phyloP scores from a whole-genome alignment of 768 basidiomycete species.

The Leccinellum albellum region DNA sequence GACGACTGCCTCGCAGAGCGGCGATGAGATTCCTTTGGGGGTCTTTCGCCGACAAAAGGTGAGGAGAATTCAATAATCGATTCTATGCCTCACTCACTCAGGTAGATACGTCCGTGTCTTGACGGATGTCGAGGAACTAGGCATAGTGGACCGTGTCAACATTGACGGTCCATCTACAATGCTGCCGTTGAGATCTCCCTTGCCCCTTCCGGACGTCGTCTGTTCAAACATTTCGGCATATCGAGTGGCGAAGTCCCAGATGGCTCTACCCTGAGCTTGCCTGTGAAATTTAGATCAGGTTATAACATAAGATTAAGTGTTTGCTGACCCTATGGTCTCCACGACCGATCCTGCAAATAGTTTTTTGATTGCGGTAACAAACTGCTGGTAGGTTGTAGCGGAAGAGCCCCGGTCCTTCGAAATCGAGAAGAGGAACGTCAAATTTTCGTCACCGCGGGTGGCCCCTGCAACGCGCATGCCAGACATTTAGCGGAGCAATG shows the following conservation, averaged over 20 bases:
- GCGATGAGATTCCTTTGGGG: conserved; percentile 15
- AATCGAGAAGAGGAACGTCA: conserved; percentile 26
- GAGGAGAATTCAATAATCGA: background rate
- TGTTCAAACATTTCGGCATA: conserved; percentile 15
- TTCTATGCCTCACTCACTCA: conserved; percentile 18
- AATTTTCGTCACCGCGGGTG: background rate
- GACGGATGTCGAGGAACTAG: conserved; percentile 17
- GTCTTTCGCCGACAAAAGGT: conserved; percentile 9
- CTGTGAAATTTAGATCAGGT: conserved; percentile 10
- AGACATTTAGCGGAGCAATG: background rate
- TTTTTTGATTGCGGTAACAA: conserved; percentile 14
- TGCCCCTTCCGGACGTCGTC: background rate
- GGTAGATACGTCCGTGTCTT: conserved; percentile 5
- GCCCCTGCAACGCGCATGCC: conserved; percentile 14
- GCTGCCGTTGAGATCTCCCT: background rate
- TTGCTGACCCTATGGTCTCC: conserved; percentile 16
- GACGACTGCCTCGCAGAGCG: conserved; percentile 36
- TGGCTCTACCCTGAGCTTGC: background rate
- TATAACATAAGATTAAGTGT: background rate
- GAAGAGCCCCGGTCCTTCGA: conserved; percentile 13
- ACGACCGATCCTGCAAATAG: background rate
- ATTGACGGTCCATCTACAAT: background rate
- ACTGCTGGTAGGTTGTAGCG: conserved; percentile 20
- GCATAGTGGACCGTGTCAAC: conserved; percentile 9
- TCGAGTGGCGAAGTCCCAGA: conserved; percentile 15